Conservation (phyloP, 1,284 basidiomycete species). For the Pisolithus thermaeus region DNA sequence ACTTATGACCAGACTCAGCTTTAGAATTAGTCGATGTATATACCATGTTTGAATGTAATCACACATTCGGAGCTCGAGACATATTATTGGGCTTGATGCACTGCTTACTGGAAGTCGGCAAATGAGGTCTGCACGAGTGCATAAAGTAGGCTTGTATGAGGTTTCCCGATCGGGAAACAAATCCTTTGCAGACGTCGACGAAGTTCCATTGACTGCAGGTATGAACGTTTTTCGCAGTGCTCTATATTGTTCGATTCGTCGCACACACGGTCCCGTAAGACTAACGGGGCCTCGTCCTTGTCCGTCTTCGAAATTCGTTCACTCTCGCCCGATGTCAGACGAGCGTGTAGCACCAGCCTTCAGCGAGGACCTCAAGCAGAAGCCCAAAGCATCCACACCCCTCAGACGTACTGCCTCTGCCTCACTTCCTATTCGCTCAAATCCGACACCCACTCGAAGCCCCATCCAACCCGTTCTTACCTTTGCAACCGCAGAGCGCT, state of each 20-base stretch:
- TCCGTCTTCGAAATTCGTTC: neutral
- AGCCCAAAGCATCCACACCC: conserved; percentile 71
- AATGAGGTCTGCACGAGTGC: too few relatives aligned
- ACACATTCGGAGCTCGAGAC: too few relatives aligned
- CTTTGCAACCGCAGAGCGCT: conserved; percentile 72
- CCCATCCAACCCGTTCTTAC: conserved; percentile 71
- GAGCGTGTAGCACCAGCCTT: conserved; percentile 3
- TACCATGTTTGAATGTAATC: too few relatives aligned
- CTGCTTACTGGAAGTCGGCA: too few relatives aligned
- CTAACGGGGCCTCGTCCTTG: neutral
- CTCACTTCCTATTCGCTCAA: conserved; percentile 71
- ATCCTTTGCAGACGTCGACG: too few relatives aligned
- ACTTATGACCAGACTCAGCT: too few relatives aligned
- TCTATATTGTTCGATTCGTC: conserved; percentile 1
- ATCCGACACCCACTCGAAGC: conserved; percentile 73
- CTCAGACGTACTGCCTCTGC: conserved; percentile 64
- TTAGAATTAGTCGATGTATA: too few relatives aligned
- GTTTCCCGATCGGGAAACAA: too few relatives aligned
- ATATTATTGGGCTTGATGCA: too few relatives aligned
- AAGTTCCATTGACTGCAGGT: neutral
- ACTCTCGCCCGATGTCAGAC: conserved; percentile 14
- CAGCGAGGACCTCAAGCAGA: conserved; percentile 38
- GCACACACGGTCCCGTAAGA: neutral
- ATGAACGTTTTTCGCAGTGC: conserved; percentile 17
- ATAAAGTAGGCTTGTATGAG: too few relatives aligned